These are phyloP conservation scores for Penicillium vulpinum DNA, from an alignment of 2,329 filamentous ascomycete genomes.

Conservation along the genomic window DNA sequence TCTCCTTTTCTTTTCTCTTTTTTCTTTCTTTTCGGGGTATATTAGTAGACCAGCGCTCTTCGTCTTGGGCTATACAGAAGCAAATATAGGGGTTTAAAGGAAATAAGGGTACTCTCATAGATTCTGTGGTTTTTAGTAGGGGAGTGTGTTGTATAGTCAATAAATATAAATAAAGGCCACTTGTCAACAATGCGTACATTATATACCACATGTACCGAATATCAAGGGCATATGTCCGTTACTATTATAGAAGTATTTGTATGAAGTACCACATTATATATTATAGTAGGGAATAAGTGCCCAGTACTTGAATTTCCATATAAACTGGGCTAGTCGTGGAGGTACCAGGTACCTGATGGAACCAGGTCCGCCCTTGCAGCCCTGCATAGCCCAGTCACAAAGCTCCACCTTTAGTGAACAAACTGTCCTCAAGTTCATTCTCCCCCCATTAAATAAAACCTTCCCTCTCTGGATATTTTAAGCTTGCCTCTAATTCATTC, in stretches of 20 bases:
- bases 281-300: background rate
- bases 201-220: background rate
- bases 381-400: slow-evolving; percentile 30
- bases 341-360: slow-evolving; percentile 4
- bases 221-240: background rate
- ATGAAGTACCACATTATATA: too few relatives aligned
- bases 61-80: background rate
- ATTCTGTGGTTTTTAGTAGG: background rate
- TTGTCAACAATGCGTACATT: slow-evolving; percentile 2
- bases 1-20: too few relatives aligned
- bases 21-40: background rate
- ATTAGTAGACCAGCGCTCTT: background rate
- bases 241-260: background rate
- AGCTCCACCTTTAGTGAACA: slow-evolving; percentile 41
- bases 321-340: background rate
- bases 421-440: slow-evolving; percentile 41
- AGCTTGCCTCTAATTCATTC: background rate
- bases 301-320: background rate
- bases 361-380: slow-evolving; percentile 20
- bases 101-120: background rate
- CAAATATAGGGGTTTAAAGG: background rate
- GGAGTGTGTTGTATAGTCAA: background rate
- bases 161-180: background rate
- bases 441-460: slow-evolving; percentile 18
- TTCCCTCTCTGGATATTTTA: slow-evolving; percentile 12